Evolutionary conservation across 768 basidiomycete species (phyloP).

Genomic region (Suillus variegatus): DNA sequence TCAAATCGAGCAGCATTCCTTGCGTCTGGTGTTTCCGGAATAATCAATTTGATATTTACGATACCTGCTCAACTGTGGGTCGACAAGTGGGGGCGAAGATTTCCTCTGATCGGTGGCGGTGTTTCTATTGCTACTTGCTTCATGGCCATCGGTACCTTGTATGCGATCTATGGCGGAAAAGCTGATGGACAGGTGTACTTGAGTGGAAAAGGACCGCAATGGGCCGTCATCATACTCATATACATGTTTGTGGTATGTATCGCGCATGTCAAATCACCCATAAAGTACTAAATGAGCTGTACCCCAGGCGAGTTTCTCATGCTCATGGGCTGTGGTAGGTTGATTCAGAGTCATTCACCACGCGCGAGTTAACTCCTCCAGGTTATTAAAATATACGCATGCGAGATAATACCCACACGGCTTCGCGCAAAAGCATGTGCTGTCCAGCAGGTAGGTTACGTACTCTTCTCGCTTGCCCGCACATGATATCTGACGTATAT

Average conservation of each 20-base stretch:
- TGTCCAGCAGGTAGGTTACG: slow-evolving; percentile 42
- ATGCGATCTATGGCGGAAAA: slow-evolving; percentile 40
- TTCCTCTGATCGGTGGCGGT: slow-evolving; percentile 45
- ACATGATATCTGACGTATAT: slow-evolving; percentile 9
- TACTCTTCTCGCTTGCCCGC: not conserved
- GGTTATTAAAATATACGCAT: slow-evolving; percentile 40
- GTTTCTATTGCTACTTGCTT: slow-evolving; percentile 38
- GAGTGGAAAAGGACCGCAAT: slow-evolving; percentile 26
- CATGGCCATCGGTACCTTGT: slow-evolving; percentile 45
- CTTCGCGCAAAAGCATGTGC: slow-evolving; percentile 47
- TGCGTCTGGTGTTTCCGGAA: slow-evolving; percentile 50
- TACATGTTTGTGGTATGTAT: slow-evolving; percentile 43
- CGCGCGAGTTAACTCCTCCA: slow-evolving; percentile 8
- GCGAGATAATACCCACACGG: slow-evolving; percentile 50
- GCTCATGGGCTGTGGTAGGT: not conserved
- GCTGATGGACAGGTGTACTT: slow-evolving; percentile 25
- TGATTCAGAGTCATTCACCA: not conserved
- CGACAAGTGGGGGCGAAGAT: slow-evolving; percentile 39
- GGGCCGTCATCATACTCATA: slow-evolving; percentile 46
- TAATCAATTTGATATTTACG: slow-evolving; percentile 42
- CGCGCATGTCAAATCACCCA: not conserved
- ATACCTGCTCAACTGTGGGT: slow-evolving; percentile 39
- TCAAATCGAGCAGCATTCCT: slow-evolving; percentile 48
- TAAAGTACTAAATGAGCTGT: not conserved
- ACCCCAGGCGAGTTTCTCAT: not conserved